phyloP scores from a whole-genome alignment of 2,329 filamentous ascomycete species.

The Cordyceps farinosa region DNA sequence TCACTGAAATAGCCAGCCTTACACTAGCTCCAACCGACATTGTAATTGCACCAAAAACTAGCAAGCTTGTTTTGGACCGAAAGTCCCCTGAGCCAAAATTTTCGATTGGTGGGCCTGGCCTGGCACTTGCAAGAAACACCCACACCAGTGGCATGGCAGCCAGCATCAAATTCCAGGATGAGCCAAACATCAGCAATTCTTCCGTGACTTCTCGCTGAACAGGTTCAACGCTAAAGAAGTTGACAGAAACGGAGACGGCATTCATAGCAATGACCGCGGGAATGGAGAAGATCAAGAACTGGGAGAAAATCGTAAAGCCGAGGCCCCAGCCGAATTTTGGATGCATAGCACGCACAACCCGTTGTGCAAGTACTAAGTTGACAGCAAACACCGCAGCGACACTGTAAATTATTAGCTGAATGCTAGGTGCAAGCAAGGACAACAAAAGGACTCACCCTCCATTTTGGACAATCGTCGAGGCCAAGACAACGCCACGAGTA shows the following conservation, averaged over 20 bases:
- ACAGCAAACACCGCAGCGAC: constrained; percentile 34
- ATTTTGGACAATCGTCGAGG: constrained; percentile 35
- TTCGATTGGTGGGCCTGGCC: constrained; percentile 29
- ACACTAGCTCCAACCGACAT: constrained; percentile 24
- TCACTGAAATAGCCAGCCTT: constrained; percentile 26
- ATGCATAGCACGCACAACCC: constrained; percentile 36
- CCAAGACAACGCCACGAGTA: constrained; percentile 29
- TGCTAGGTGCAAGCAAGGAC: background rate
- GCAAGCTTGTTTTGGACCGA: constrained; percentile 28
- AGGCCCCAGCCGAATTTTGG: constrained; percentile 35
- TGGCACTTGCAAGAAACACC: constrained; percentile 25
- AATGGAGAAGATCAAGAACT: constrained; percentile 27
- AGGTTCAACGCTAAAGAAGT: constrained; percentile 21
- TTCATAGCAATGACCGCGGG: constrained; percentile 31
- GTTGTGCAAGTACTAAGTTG: constrained; percentile 39
- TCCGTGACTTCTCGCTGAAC: constrained; percentile 9
- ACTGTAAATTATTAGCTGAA: constrained; percentile 19
- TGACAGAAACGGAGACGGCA: constrained; percentile 28
- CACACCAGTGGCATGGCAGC: constrained; percentile 23
- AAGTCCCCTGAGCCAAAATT: constrained; percentile 32
- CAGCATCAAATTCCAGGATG: constrained; percentile 25
- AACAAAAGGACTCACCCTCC: constrained; percentile 28
- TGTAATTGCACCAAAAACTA: constrained; percentile 23
- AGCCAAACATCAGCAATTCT: constrained; percentile 22
- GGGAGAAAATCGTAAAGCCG: constrained; percentile 24